Evolutionary conservation across 331 rosid species (phyloP), one percentile per base, ranked within the genome.

Genomic region (Malus hybrid): DNA sequence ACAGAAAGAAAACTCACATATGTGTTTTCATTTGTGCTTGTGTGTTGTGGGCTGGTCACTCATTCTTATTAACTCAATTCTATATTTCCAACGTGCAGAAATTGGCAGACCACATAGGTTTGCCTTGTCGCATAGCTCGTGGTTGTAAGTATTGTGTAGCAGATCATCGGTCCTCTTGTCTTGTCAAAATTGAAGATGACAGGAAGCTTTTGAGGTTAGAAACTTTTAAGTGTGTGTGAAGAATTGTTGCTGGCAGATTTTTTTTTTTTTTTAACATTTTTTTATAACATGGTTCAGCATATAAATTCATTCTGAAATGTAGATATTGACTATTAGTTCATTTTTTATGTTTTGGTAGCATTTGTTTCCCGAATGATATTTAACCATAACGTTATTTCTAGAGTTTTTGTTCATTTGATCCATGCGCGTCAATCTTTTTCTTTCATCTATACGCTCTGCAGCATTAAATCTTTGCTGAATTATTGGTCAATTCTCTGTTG

Each of bases 91-190:
- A 59, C 71, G 65, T 83, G 89, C 91, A 95, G 99, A 92, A 91
- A 84, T 79, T 95, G 87, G 99, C 99, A 59, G 99, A 95, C 79
- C 82, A 89, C 80, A 89, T 95, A 70, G 99, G 99, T 57, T 86
- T 95, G 88, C 99, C 99, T n/a, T 95, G 99, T 79, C 97, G 99
- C 76, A 95, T 95, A 68, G 99, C 99, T 70, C 94, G 84, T 48
- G 99, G 97, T 74, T 95, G 99, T 85, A 95, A 82, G 82, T 95
- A 95, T 77, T 92, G 99, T 84, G 97, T 59, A 56, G 91, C 97
- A 39, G 97, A 95, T 88, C 97, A 95, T 82, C 85, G 96, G 52
- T 92, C 97, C 48, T 92, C 99, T 86, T 95, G 99, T 83, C 92
- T 95, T 6, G 93, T 95, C 71, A 89, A 89, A 86, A 90, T 95